Percentiles rank a stretch among this genome's conserved stretches.
Conservation (phyloP, 73 alveolate genomes). For the Stentor coeruleus region DNA sequence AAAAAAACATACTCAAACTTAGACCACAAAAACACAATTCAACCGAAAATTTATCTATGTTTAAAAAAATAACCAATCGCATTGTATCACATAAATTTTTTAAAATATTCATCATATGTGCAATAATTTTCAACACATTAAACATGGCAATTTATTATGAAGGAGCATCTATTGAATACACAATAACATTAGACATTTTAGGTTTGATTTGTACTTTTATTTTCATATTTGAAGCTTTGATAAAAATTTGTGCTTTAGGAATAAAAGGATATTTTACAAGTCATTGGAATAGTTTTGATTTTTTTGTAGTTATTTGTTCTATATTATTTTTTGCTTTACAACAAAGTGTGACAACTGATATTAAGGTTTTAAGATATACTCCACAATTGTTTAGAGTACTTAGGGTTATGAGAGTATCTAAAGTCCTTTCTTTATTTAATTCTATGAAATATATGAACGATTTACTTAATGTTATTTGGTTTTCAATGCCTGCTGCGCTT, state of each 20-base stretch:
- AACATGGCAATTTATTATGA: constrained; percentile 82
- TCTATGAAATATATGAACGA: constrained; percentile 71
- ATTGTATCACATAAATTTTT: constrained; percentile 62
- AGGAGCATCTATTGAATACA: constrained; percentile 44
- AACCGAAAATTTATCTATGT: constrained; percentile 45
- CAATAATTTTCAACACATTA: constrained; percentile 61
- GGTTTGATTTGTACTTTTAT: constrained; percentile 73
- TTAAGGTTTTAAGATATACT: constrained; percentile 62
- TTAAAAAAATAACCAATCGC: constrained; percentile 66
- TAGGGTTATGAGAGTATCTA: constrained; percentile 88
- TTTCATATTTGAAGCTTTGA: constrained; percentile 72
- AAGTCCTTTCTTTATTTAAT: constrained; percentile 79
- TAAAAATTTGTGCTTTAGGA: constrained; percentile 87
- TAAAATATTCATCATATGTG: constrained; percentile 61
- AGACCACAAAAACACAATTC: constrained; percentile 58
- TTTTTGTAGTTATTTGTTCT: constrained; percentile 87
- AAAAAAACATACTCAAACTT: constrained; percentile 39
- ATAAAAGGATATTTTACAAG: constrained; percentile 67
- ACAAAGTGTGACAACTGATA: constrained; percentile 54
- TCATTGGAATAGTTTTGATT: constrained; percentile 91
- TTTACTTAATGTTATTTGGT: constrained; percentile 65
- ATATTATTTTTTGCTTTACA: constrained; percentile 70
- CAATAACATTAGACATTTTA: constrained; percentile 38
- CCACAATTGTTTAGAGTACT: constrained; percentile 88
- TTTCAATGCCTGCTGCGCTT: constrained; percentile 81